A percentile compares a stretch with the other conserved stretches of the same genome.
Conservation (phyloP, 2,329 filamentous ascomycete genomes). For the Apiospora kogelbergensis region DNA sequence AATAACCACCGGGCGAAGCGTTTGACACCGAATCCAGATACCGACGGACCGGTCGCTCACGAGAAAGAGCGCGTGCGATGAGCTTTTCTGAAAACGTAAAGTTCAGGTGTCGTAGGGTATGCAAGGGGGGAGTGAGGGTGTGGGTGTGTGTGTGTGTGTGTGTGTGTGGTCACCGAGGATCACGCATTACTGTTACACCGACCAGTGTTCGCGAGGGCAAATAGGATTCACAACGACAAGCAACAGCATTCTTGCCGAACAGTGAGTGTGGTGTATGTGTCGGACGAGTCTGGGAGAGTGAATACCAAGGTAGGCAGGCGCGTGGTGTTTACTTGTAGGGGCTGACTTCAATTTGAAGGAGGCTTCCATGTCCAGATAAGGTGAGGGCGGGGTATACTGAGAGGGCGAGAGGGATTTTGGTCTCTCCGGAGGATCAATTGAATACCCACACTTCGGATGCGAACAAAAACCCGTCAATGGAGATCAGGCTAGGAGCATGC, state of each 20-base stretch:
- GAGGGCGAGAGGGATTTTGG: background rate
- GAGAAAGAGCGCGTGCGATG: background rate
- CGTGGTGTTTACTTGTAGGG: background rate
- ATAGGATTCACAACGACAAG: background rate
- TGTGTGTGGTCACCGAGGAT: background rate
- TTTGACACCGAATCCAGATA: background rate
- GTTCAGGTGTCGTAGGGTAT: background rate
- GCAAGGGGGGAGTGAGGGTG: background rate
- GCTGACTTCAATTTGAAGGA: background rate
- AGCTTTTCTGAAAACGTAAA: background rate
- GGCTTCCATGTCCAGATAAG: background rate
- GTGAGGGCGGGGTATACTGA: background rate
- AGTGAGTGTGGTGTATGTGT: background rate
- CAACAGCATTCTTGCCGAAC: background rate
- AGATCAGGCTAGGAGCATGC: conserved; percentile 1
- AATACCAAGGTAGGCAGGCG: background rate
- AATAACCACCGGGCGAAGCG: background rate
- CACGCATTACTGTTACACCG: background rate
- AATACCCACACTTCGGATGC: background rate
- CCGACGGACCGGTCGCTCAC: background rate
- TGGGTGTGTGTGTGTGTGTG: background rate
- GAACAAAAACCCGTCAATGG: background rate
- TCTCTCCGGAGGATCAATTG: background rate
- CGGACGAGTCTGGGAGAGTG: background rate
- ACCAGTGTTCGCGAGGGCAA: background rate